Percentiles rank a stretch among this genome's conserved stretches.
Conservation (phyloP, 768 basidiomycete species). For the Agrocybe praecox region DNA sequence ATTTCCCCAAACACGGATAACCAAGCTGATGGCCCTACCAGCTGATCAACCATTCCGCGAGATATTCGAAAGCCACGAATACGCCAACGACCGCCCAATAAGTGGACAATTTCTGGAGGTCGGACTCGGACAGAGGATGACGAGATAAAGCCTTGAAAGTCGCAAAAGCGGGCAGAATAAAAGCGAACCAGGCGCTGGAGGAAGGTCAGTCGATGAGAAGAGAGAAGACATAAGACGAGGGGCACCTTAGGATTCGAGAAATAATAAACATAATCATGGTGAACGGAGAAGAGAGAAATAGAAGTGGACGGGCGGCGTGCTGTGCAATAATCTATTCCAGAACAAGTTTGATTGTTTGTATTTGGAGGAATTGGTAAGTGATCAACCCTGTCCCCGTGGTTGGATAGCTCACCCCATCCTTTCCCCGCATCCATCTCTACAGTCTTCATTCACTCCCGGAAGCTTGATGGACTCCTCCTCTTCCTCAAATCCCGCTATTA, state of each 20-base stretch:
- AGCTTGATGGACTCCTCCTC: conserved; percentile 38
- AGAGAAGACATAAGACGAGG: background rate
- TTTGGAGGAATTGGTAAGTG: conserved; percentile 21
- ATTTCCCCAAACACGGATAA: conserved; percentile 7
- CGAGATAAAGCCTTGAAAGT: conserved; percentile 70
- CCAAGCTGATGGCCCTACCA: conserved; percentile 45
- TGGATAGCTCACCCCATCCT: conserved; percentile 26
- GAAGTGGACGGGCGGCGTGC: conserved; percentile 3
- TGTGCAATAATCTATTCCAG: conserved; percentile 10
- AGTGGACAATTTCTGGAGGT: conserved; percentile 57
- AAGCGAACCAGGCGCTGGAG: conserved; percentile 70
- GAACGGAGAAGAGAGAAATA: conserved; percentile 1
- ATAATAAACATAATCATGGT: conserved; percentile 51
- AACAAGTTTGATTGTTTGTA: conserved; percentile 20
- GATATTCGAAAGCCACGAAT: conserved; percentile 64
- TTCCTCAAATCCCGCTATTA: conserved; percentile 37
- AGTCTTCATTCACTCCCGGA: conserved; percentile 21
- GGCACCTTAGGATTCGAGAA: conserved; percentile 53
- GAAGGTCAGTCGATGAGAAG: background rate
- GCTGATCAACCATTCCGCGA: conserved; percentile 63
- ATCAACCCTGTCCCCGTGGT: conserved; percentile 9
- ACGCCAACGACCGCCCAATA: conserved; percentile 69
- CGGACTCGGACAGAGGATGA: conserved; percentile 49
- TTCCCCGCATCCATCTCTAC: conserved; percentile 34
- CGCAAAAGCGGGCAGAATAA: conserved; percentile 61